Conservation (phyloP, 139 green algal genomes). For the Closterium sp. region DNA sequence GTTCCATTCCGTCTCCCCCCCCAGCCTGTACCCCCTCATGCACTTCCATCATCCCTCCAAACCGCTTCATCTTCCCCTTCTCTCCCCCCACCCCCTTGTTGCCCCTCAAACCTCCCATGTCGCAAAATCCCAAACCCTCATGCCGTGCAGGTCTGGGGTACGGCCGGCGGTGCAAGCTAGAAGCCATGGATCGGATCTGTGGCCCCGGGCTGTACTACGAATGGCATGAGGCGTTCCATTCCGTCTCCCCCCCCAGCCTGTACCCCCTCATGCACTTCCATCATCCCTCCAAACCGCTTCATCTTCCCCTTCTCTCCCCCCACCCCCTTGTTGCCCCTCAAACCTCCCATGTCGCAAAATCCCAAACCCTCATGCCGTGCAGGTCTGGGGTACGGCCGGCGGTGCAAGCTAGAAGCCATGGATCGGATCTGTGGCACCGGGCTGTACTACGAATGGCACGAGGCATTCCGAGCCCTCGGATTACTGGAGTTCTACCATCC, state of each 20-base stretch:
- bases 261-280: neutral
- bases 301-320: neutral
- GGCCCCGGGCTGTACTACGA: too few species aligned
- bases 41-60: too few species aligned
- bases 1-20: too few species aligned
- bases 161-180: too few species aligned
- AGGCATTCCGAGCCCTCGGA: neutral
- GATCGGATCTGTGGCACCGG: constrained; percentile 5
- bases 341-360: too few species aligned
- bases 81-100: neutral
- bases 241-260: neutral
- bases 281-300: neutral
- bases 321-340: neutral
- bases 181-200: too few species aligned
- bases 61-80: neutral
- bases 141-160: too few species aligned
- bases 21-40: too few species aligned
- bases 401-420: constrained; percentile 10
- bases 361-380: neutral
- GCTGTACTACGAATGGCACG: neutral
- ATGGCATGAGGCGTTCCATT: too few species aligned
- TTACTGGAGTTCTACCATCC: neutral
- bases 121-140: neutral
- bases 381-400: neutral
- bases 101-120: too few species aligned